Evolutionary conservation across 768 basidiomycete genomes (phyloP).

Genomic region (Boletus sp.): DNA sequence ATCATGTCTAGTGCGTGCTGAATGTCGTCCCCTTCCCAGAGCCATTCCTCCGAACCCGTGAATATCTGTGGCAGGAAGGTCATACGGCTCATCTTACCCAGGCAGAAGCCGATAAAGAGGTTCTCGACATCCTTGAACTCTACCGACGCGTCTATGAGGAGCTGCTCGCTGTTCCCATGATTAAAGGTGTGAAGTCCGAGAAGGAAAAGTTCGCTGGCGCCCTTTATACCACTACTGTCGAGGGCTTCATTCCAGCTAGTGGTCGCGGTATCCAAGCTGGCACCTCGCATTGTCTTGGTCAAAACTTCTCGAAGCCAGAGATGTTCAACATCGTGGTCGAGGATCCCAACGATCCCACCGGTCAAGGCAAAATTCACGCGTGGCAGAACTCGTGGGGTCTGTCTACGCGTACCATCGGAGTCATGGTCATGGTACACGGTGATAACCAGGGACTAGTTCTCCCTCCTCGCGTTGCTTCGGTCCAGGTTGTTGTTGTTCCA

Average conservation of each 20-base stretch:
- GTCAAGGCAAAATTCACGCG: constrained; percentile 70
- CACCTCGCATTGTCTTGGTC: constrained; percentile 97
- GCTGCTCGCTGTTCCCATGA: constrained; percentile 94
- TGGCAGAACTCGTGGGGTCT: constrained; percentile 99
- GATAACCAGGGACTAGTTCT: constrained; percentile 97
- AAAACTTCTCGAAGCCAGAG: constrained; percentile 92
- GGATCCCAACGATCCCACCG: constrained; percentile 75
- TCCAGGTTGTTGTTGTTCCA: constrained; percentile 90
- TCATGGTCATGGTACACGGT: constrained; percentile 99
- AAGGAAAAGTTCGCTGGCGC: constrained; percentile 99
- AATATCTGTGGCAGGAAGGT: constrained; percentile 99
- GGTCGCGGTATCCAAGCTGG: constrained; percentile 97
- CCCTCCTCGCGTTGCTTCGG: constrained; percentile 92
- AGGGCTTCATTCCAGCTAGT: constrained; percentile 96
- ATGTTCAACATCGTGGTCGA: constrained; percentile 99
- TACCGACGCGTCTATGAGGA: constrained; percentile 96
- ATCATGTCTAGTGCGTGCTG: background rate
- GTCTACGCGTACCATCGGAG: constrained; percentile 92
- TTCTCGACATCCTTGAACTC: constrained; percentile 89
- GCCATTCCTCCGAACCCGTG: constrained; percentile 97
- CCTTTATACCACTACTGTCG: constrained; percentile 95
- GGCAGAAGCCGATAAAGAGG: constrained; percentile 86
- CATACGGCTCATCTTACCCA: constrained; percentile 94
- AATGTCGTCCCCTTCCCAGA: constrained; percentile 46
- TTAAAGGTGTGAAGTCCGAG: constrained; percentile 95